Percentiles rank a stretch among this genome's conserved stretches.
Conservation (phyloP, 2,329 filamentous ascomycete genomes). For the Aspergillus fijiensis region DNA sequence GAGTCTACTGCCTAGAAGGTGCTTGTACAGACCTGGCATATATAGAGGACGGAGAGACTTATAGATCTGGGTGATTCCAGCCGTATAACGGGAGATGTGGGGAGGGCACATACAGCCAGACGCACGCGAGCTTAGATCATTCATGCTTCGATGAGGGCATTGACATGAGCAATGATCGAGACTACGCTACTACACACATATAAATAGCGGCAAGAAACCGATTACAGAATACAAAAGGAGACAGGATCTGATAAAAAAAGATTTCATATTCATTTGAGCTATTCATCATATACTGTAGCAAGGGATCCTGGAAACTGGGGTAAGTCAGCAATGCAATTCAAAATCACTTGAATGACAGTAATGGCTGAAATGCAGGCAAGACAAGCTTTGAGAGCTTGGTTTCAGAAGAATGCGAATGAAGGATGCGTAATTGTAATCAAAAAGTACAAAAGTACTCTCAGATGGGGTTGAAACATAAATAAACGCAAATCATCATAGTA, state of each 20-base stretch:
- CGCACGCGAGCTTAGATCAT: no score
- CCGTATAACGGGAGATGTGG: no score
- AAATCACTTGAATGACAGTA: neutral
- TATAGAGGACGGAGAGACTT: no score
- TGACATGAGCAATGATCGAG: no score
- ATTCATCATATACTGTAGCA: neutral
- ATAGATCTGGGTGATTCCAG: no score
- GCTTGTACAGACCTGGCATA: neutral
- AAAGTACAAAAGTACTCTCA: constrained; percentile 30
- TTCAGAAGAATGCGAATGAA: constrained; percentile 21
- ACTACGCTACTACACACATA: no score
- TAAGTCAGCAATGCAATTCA: constrained; percentile 2
- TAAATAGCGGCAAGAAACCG: no score
- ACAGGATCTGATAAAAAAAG: neutral
- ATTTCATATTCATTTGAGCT: neutral
- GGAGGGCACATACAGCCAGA: neutral
- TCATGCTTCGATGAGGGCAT: no score
- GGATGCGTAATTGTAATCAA: constrained; percentile 34
- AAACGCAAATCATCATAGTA: constrained; percentile 36
- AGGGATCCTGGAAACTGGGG: neutral
- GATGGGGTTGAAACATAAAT: constrained; percentile 44
- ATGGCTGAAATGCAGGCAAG: neutral
- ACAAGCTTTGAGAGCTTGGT: constrained; percentile 8
- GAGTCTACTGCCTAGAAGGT: neutral
- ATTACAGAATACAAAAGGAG: neutral